A percentile compares a stretch with the other conserved stretches of the same genome.
phyloP scores from a whole-genome alignment of 345 rosid genomes.

The Moringa oleifera region DNA sequence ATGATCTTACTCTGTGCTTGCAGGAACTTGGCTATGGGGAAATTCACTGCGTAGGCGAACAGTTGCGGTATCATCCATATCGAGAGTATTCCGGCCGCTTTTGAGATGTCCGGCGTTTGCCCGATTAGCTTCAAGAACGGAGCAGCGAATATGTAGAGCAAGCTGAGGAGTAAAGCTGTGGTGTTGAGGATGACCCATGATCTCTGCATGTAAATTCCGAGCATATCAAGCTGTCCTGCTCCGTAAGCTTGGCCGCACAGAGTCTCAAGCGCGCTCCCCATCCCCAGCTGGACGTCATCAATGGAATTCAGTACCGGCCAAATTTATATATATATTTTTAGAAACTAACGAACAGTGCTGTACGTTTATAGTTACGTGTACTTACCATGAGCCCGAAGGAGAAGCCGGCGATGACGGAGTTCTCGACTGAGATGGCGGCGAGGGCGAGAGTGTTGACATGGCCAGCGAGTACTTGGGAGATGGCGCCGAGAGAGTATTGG shows the following conservation, averaged over 20 bases:
- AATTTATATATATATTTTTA: too few species aligned
- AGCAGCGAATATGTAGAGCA: constrained; percentile 47
- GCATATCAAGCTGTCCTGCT: constrained; percentile 64
- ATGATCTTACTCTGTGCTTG: constrained; percentile 75
- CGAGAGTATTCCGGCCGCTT: constrained; percentile 49
- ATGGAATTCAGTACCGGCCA: too few species aligned
- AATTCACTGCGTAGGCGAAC: constrained; percentile 63
- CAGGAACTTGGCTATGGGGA: constrained; percentile 68
- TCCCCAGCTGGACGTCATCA: constrained; percentile 55
- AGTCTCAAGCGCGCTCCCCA: constrained; percentile 88
- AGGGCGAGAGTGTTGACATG: constrained; percentile 56
- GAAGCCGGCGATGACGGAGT: constrained; percentile 74
- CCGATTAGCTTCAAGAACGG: constrained; percentile 46
- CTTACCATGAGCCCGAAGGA: constrained; percentile 66
- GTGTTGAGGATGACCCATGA: constrained; percentile 63
- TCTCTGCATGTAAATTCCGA: constrained; percentile 71
- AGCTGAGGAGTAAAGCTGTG: constrained; percentile 32
- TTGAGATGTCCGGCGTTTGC: constrained; percentile 45
- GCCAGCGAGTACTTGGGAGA: constrained; percentile 62
- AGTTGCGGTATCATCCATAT: constrained; percentile 79
- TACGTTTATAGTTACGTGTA: not conserved
- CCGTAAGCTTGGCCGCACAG: constrained; percentile 77
- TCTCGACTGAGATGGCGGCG: constrained; percentile 69
- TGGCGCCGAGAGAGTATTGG: constrained; percentile 75
- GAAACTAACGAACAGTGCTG: too few species aligned